Percentiles rank a stretch among this genome's conserved stretches.
Evolutionary conservation across 2,329 filamentous ascomycete species (phyloP).

Genomic region (Penicillium verrucosum): DNA sequence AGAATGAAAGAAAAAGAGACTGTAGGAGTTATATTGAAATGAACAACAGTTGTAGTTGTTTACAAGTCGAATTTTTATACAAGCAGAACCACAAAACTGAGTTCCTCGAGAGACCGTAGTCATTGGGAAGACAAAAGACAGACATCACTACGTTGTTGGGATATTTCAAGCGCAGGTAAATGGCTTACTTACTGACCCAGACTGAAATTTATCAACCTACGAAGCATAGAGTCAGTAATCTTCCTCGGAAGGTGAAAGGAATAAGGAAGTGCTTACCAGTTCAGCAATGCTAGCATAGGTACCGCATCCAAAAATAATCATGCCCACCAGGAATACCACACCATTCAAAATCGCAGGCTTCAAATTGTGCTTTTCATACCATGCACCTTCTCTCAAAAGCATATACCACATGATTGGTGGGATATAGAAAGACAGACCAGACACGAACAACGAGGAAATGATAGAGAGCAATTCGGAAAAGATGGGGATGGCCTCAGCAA

Average conservation of each 20-base stretch:
- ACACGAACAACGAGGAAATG: constrained; percentile 7
- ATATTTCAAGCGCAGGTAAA: constrained; percentile 4
- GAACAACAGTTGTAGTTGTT: neutral
- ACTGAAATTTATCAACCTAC: constrained; percentile 1
- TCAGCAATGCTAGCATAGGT: constrained; percentile 17
- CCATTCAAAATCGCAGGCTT: constrained; percentile 8
- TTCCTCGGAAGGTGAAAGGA: neutral
- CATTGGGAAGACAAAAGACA: neutral
- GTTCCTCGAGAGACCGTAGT: neutral
- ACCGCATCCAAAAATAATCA: constrained; percentile 15
- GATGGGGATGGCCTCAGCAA: constrained; percentile 18
- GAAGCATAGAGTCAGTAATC: neutral
- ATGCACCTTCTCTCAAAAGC: constrained; percentile 4
- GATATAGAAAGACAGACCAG: constrained; percentile 6
- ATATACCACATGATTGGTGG: constrained; percentile 9
- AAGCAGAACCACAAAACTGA: neutral
- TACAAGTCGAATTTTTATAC: neutral
- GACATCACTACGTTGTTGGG: neutral
- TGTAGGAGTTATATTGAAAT: neutral
- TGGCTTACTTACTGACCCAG: constrained; percentile 6
- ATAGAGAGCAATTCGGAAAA: constrained; percentile 16
- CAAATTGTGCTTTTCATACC: constrained; percentile 7
- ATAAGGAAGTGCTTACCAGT: constrained; percentile 3
- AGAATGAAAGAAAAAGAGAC: neutral
- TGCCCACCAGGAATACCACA: constrained; percentile 13